Base-by-base conservation (phyloP, 768 basidiomycete genomes). In the Auriculariales sp. region DNA sequence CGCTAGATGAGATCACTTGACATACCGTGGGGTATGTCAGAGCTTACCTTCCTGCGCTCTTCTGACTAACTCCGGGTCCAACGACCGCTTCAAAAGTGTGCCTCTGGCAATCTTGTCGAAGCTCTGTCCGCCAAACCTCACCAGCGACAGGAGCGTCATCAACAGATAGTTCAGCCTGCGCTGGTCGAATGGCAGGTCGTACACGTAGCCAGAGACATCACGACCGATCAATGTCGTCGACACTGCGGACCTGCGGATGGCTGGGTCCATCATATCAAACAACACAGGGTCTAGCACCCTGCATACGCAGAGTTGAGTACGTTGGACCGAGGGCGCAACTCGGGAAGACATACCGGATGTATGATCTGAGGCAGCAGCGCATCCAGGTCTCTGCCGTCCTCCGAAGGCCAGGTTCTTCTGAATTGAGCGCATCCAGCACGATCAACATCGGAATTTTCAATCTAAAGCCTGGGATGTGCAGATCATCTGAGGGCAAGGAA, bases 361-460 rank as follows among this genome's bases (percentile, higher is more conserved):
- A 94, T 2, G 91, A 93, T 61, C 84, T 87, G 28, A 97, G 71
- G 57, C 81, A 90, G 59, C 89, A 91, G 25, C 93, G 77, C 84
- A 99, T 91, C 95, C 95, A 99, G 0, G 91, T 91, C 63, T 98
- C 94, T 12, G 87, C 88, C 28, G 86, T 71, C 10, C 90, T 75
- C 25, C 84, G 79, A 9, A 85, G 63, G 52, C 66, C 67, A 6
- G 89, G 85, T 55, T 90, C 81, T 28, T 82, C 79, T 32, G 72
- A 81, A 57, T 81, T 82, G 45, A 97, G 64, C 0, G 81, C 79
- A 58, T 94, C 91, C 46, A 98, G 65, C 28, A 94, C 79, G 36
- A 81, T 77, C 73, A 91, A 82, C 75, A 97, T 73, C 0, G 94
- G 94, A 1, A 83, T 71, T 58, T 83, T 83, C 59, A 97, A 80